These are phyloP conservation scores for Striga asiatica DNA, from an alignment of 257 asterid species.

Conservation along the genomic window DNA sequence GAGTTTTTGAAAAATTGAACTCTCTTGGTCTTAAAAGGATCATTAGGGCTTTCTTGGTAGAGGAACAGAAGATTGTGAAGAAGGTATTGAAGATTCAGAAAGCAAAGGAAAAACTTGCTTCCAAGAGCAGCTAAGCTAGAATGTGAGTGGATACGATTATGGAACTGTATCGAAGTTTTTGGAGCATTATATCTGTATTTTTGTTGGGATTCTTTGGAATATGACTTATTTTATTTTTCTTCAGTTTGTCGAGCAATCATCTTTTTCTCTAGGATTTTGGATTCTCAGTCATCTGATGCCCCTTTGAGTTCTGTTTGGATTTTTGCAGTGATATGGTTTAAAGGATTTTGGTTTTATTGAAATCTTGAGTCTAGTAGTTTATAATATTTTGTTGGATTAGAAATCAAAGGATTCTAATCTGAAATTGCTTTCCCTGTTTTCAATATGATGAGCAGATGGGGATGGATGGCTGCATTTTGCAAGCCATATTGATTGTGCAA, in stretches of 20 bases:
- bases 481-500: too few species aligned
- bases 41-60: slow-evolving; percentile 71
- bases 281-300: background rate
- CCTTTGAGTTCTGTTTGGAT: background rate
- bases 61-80: slow-evolving; percentile 73
- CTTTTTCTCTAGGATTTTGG: background rate
- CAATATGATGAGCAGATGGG: too few species aligned
- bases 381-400: too few species aligned
- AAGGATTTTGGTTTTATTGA: background rate
- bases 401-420: too few species aligned
- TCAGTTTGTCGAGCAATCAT: background rate
- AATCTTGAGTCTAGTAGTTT: background rate
- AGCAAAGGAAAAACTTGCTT: slow-evolving; percentile 54
- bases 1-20: background rate
- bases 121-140: slow-evolving; percentile 33
- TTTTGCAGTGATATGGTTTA: background rate
- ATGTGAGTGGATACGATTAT: background rate
- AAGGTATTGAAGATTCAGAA: slow-evolving; percentile 81
- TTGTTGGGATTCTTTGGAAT: background rate
- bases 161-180: background rate
- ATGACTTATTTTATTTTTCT: background rate
- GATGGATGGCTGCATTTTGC: too few species aligned
- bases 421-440: too few species aligned
- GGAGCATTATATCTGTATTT: background rate
- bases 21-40: slow-evolving; percentile 26